Conservation (phyloP, 2,329 filamentous ascomycete genomes). For the Neoascochyta sp. region DNA sequence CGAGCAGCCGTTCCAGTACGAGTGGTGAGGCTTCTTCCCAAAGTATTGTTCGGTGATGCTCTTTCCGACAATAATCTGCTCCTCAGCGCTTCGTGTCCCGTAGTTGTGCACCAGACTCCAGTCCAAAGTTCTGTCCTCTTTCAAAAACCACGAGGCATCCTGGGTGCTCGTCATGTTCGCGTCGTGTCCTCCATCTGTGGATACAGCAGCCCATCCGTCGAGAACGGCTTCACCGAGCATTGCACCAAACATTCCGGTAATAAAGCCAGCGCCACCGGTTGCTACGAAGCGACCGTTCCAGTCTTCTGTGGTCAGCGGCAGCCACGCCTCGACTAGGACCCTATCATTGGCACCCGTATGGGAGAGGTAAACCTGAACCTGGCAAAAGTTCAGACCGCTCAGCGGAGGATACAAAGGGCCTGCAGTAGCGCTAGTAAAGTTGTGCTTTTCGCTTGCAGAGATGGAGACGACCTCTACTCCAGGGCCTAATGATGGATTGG, state of each 20-base stretch:
- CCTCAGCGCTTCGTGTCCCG: constrained; percentile 37
- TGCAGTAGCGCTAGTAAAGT: constrained; percentile 13
- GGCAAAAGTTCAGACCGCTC: constrained; percentile 19
- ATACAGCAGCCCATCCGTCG: constrained; percentile 31
- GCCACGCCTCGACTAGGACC: constrained; percentile 28
- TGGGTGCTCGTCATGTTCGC: constrained; percentile 1
- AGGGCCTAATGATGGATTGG: constrained; percentile 1
- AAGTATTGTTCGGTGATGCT: constrained; percentile 34
- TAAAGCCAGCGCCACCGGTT: constrained; percentile 29
- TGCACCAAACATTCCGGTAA: constrained; percentile 25
- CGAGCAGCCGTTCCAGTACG: constrained; percentile 37
- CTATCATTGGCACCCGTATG: constrained; percentile 21
- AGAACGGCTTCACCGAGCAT: constrained; percentile 23
- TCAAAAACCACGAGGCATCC: constrained; percentile 22
- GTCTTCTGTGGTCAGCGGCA: constrained; percentile 19
- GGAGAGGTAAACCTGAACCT: constrained; percentile 18
- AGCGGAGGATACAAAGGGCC: constrained; percentile 7
- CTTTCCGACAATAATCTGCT: constrained; percentile 37
- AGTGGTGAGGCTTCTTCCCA: constrained; percentile 27
- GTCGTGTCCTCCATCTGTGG: constrained; percentile 32
- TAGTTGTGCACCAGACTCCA: constrained; percentile 38
- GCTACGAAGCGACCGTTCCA: constrained; percentile 37
- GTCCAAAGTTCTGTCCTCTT: constrained; percentile 21
- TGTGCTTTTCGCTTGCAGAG: constrained; percentile 7
- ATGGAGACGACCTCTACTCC: constrained; percentile 13